Conservation (phyloP, 2,329 filamentous ascomycete species). For the Alternaria angustiovoidea region DNA sequence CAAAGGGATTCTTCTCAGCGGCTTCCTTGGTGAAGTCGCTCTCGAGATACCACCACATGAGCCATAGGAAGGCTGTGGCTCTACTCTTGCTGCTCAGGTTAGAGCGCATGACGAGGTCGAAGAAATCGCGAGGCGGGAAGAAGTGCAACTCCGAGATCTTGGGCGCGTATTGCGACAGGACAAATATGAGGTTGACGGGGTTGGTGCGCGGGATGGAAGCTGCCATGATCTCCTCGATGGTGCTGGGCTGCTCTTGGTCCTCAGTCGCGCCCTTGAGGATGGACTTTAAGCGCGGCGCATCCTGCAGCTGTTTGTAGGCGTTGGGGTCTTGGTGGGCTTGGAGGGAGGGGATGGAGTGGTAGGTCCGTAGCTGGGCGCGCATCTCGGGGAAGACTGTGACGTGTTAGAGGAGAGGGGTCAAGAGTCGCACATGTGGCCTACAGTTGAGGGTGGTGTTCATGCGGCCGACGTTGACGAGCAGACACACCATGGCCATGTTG, state of each 20-base stretch:
- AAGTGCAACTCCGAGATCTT: constrained; percentile 96
- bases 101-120: constrained; percentile 93
- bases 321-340: constrained; percentile 95
- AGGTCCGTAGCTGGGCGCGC: constrained; percentile 95
- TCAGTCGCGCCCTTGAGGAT: constrained; percentile 97
- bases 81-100: constrained; percentile 82
- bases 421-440: constrained; percentile 55
- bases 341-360: constrained; percentile 95
- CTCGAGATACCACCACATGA: constrained; percentile 99
- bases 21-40: constrained; percentile 92
- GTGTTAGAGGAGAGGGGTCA: constrained; percentile 1
- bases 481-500: constrained; percentile 99
- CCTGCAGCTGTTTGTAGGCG: constrained; percentile 97
- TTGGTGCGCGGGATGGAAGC: constrained; percentile 81
- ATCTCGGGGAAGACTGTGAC: constrained; percentile 93
- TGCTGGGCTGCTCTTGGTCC: constrained; percentile 83
- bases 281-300: constrained; percentile 93
- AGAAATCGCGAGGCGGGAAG: constrained; percentile 84
- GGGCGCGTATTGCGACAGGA: constrained; percentile 86
- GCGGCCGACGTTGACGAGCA: constrained; percentile 93
- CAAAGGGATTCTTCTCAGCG: constrained; percentile 90
- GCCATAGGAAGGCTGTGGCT: constrained; percentile 89
- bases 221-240: constrained; percentile 81
- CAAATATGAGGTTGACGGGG: constrained; percentile 95
- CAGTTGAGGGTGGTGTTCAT: constrained; percentile 99